A percentile compares a stretch with the other conserved stretches of the same genome.
These are phyloP conservation scores for Acacia pycnantha DNA, from an alignment of 331 rosid species.

Conservation along the genomic window DNA sequence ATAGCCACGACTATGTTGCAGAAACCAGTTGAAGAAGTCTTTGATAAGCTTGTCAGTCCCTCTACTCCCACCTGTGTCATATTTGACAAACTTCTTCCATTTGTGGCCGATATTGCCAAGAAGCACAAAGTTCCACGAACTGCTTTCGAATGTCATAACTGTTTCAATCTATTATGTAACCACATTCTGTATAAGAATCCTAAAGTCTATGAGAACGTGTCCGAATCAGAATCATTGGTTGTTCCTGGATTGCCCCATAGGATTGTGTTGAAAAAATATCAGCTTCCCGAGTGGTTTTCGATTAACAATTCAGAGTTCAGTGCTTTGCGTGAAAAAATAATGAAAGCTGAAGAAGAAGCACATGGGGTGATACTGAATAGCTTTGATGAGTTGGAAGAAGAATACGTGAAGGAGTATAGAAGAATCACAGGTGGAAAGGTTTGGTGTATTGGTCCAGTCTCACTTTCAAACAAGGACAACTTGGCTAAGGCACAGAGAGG, in stretches of 20 bases:
- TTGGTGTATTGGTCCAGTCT: neutral
- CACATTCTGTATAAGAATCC: neutral
- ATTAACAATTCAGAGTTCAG: neutral
- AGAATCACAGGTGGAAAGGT: neutral
- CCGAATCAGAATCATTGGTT: conserved; percentile 6
- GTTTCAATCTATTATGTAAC: conserved; percentile 30
- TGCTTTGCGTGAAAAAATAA: neutral
- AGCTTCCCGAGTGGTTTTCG: conserved; percentile 16
- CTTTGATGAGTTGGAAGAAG: conserved; percentile 35
- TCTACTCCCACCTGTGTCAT: conserved; percentile 28
- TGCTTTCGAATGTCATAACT: conserved; percentile 30
- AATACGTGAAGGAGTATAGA: conserved; percentile 21
- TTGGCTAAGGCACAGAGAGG: neutral
- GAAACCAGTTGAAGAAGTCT: conserved; percentile 17
- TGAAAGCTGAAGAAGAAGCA: neutral
- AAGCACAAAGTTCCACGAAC: conserved; percentile 25
- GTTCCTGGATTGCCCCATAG: conserved; percentile 34
- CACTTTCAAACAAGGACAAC: neutral
- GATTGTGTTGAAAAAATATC: conserved; percentile 29
- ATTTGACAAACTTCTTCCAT: conserved; percentile 8
- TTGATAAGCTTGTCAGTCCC: neutral
- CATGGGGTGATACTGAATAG: conserved; percentile 36
- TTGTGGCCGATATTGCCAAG: neutral
- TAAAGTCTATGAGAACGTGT: neutral
- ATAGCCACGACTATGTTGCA: conserved; percentile 7